Conservation (phyloP, 2,329 filamentous ascomycete species). For the Curvularia verruculosa region DNA sequence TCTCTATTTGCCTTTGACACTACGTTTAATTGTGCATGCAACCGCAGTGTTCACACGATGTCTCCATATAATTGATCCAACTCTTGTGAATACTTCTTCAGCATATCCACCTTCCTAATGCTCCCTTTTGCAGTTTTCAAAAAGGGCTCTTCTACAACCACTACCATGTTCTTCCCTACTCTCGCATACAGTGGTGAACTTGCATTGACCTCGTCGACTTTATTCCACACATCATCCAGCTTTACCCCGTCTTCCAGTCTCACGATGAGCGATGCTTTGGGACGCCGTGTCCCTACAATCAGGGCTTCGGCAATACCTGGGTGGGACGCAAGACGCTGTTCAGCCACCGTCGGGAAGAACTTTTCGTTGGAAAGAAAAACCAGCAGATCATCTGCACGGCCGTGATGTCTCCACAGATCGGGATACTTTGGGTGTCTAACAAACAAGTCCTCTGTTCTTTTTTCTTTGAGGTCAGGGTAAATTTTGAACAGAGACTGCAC, state of each 20-base stretch:
- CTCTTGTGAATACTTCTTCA: constrained; percentile 45
- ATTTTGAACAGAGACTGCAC: constrained; percentile 30
- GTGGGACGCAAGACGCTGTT: constrained; percentile 33
- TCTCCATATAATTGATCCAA: constrained; percentile 17
- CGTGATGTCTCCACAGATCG: constrained; percentile 24
- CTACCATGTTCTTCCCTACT: constrained; percentile 52
- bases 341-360: constrained; percentile 28
- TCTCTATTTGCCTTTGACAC: not conserved
- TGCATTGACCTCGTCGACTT: constrained; percentile 54
- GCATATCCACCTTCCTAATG: constrained; percentile 51
- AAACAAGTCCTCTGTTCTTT: constrained; percentile 25
- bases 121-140: constrained; percentile 55
- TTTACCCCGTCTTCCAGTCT: constrained; percentile 28
- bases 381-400: constrained; percentile 30
- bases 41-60: not conserved
- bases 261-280: constrained; percentile 39
- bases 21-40: not conserved
- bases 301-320: constrained; percentile 37
- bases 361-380: constrained; percentile 28
- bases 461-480: constrained; percentile 21
- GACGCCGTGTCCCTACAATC: constrained; percentile 39
- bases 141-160: constrained; percentile 55
- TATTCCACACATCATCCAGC: constrained; percentile 55
- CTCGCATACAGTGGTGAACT: constrained; percentile 51
- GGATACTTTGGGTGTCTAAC: constrained; percentile 15